Evolutionary conservation across 2,329 filamentous ascomycete species (phyloP), one percentile per base, ranked within the genome.

Genomic region (Tetracladium maxilliforme): DNA sequence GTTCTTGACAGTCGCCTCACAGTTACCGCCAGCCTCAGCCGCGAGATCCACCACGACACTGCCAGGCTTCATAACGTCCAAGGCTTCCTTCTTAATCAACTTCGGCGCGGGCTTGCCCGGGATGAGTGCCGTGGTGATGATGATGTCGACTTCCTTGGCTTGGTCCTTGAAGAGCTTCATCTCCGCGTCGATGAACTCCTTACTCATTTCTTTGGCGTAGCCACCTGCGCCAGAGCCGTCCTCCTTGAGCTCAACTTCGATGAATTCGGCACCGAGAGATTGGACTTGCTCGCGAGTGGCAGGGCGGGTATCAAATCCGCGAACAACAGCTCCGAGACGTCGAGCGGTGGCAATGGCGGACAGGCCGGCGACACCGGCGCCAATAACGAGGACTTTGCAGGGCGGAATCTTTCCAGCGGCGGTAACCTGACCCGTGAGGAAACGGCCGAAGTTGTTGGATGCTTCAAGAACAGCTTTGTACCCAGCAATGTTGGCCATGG

Each of bases 181-280:
- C 48, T 93, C 82, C 6, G 83, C 83, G 32, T 83, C 81, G 45
- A 90, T 83, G 42, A 92, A 93, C 37, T 87, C 83, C 42, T 87
- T 84, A 27, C 81, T 90, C 83, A 92, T 92, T 43, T 86, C 81
- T 43, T 92, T 92, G 26, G 81, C 82, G 42, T 93, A 93, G 10
- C 84, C 84, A 15, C 84, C 83, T 7, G 78, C 72, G 3, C 82
- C 83, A 9, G 77, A 72, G 3, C 84, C 84, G 31, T 90, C 82
- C 50, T 93, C 84, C 36, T 87, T 48, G 13, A 92, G 61, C 10
- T 82, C 76, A 13, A 92, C 83, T 49, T 92, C 81, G 37, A 92
- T 69, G 40, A 92, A 92, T 42, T 92, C 84, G 11, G 83, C 84
- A 14, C 84, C 84, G 1, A 92, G 66, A 5, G 82, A 92, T 45